phyloP scores from a whole-genome alignment of 352 stramenopile genomes.

The Pythium inflatum region DNA sequence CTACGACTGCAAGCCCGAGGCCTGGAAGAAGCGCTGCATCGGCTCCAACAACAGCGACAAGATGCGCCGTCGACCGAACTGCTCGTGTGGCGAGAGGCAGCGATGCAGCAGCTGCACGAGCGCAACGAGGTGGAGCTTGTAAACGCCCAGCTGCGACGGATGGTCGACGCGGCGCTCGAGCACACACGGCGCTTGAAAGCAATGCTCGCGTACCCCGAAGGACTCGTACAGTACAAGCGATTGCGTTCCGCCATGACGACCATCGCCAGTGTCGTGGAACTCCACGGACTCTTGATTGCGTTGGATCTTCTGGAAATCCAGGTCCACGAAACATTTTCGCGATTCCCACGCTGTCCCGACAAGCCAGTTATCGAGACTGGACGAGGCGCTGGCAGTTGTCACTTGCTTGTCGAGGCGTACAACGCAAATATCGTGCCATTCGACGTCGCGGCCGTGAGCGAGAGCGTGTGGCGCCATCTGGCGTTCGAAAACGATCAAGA shows the following conservation, averaged over 20 bases:
- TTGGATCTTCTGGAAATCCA: conserved; percentile 16
- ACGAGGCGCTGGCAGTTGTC: background rate
- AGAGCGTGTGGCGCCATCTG: conserved; percentile 9
- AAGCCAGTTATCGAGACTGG: background rate
- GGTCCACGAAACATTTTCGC: background rate
- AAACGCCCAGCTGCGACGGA: conserved; percentile 5
- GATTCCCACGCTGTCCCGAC: background rate
- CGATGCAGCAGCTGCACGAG: conserved; percentile 16
- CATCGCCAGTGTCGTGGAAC: background rate
- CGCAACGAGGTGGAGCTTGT: conserved; percentile 20
- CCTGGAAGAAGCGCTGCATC: conserved; percentile 14
- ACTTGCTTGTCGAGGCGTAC: background rate
- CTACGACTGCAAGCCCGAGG: background rate
- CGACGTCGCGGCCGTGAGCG: background rate
- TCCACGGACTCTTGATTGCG: conserved; percentile 12
- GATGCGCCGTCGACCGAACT: background rate
- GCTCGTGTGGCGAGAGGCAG: conserved; percentile 8
- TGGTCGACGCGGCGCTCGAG: conserved; percentile 13
- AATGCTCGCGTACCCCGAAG: background rate
- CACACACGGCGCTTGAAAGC: conserved; percentile 6
- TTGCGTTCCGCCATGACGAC: background rate
- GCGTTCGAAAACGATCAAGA: background rate
- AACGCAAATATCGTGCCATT: conserved; percentile 4
- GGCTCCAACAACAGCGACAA: conserved; percentile 13
- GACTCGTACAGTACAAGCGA: conserved; percentile 21